Conservation (phyloP, 1,284 basidiomycete genomes). For the Pseudozyma thailandica region DNA sequence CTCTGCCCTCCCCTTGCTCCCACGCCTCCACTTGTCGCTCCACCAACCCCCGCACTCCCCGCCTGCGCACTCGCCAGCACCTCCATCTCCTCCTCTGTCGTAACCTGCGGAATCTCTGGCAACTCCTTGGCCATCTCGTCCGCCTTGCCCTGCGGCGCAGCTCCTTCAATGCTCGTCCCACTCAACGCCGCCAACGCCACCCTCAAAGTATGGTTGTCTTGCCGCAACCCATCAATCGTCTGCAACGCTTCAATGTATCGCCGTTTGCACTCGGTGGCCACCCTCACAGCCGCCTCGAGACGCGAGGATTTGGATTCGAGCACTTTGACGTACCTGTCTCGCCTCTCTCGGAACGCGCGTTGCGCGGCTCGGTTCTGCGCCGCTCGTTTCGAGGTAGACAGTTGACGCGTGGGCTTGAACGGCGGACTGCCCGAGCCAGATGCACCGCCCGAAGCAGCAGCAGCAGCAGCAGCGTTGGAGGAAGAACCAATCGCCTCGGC, state of each 20-base stretch:
- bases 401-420: slow-evolving; percentile 42
- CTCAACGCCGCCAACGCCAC: slow-evolving; percentile 59
- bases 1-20: slow-evolving; percentile 27
- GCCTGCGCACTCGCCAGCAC: slow-evolving; percentile 8
- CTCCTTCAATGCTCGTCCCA: slow-evolving; percentile 35
- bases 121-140: slow-evolving; percentile 36
- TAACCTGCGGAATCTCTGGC: slow-evolving; percentile 29
- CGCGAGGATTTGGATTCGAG: slow-evolving; percentile 55
- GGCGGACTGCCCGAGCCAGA: neutral
- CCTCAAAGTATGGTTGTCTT: slow-evolving; percentile 57
- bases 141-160: slow-evolving; percentile 28
- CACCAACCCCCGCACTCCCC: neutral
- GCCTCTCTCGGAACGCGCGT: slow-evolving; percentile 60
- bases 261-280: slow-evolving; percentile 53
- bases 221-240: slow-evolving; percentile 57
- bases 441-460: neutral
- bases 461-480: neutral
- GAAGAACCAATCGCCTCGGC: slow-evolving; percentile 1
- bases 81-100: slow-evolving; percentile 32
- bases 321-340: slow-evolving; percentile 60
- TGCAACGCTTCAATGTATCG: slow-evolving; percentile 52
- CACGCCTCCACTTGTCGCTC: neutral
- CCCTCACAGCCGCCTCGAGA: slow-evolving; percentile 48
- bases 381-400: slow-evolving; percentile 59
- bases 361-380: slow-evolving; percentile 63